Conservation (phyloP, 257 asterid species). For the Solanum tacnaense region DNA sequence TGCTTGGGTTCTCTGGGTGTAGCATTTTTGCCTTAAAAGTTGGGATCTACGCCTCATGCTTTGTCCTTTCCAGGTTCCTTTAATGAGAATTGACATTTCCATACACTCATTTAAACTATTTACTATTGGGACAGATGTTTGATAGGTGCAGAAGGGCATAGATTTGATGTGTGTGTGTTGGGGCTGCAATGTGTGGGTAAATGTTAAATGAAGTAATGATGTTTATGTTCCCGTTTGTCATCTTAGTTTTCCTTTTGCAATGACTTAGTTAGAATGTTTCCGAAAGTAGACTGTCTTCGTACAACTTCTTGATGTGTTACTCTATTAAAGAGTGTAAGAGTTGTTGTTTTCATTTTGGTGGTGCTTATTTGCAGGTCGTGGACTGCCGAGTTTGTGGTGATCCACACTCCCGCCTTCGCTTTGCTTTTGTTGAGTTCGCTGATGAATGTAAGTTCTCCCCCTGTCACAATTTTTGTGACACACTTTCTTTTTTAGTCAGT, state of each 20-base stretch:
- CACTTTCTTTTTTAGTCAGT: neutral
- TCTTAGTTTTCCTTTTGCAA: neutral
- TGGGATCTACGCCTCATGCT: neutral
- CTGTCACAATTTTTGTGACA: neutral
- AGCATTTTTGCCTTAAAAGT: neutral
- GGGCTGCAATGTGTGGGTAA: neutral
- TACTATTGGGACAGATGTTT: neutral
- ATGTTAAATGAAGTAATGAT: neutral
- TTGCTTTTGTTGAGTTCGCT: constrained; percentile 93
- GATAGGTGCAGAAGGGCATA: neutral
- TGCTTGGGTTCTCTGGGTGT: neutral
- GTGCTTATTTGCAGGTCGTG: constrained; percentile 50
- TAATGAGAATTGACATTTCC: neutral
- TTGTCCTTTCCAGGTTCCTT: neutral
- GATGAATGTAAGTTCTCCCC: constrained; percentile 60
- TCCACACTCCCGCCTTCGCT: constrained; percentile 95
- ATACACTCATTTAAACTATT: neutral
- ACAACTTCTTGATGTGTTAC: constrained; percentile 45
- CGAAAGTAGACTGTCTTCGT: constrained; percentile 33
- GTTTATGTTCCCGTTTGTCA: neutral
- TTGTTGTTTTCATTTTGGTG: neutral
- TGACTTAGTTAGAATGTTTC: neutral
- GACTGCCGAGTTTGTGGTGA: constrained; percentile 99
- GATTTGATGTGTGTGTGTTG: neutral
- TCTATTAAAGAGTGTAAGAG: constrained; percentile 41